These are phyloP conservation scores for Cyclotella kingstonii DNA, from an alignment of 108 stramenopile genomes.

Conservation along the genomic window DNA sequence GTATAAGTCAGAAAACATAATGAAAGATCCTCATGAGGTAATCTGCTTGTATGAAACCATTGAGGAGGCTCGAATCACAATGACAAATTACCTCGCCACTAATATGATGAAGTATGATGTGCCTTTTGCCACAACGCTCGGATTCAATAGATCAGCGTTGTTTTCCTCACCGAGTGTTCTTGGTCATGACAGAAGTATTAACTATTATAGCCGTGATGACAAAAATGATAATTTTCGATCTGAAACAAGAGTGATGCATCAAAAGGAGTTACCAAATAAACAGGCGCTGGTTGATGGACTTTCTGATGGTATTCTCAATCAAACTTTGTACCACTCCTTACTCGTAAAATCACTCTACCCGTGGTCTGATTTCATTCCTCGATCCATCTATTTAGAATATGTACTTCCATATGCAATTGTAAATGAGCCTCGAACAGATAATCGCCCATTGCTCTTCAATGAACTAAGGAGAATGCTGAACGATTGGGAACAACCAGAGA, in stretches of 20 bases:
- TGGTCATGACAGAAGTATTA: background rate
- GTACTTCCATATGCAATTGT: slow-evolving; percentile 76
- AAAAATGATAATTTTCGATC: background rate
- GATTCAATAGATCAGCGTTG: slow-evolving; percentile 38
- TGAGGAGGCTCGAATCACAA: slow-evolving; percentile 14
- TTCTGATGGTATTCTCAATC: slow-evolving; percentile 60
- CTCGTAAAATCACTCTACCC: slow-evolving; percentile 58
- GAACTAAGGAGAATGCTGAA: slow-evolving; percentile 35
- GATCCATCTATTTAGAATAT: slow-evolving; percentile 73
- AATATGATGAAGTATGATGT: slow-evolving; percentile 74
- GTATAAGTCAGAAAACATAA: too few relatives aligned
- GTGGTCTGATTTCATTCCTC: slow-evolving; percentile 69
- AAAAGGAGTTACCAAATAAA: slow-evolving; percentile 5
- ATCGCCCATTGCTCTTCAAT: slow-evolving; percentile 68
- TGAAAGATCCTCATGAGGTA: too few relatives aligned
- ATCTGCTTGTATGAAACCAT: slow-evolving; percentile 3
- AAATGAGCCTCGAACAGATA: slow-evolving; percentile 83
- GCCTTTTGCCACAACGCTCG: slow-evolving; percentile 57
- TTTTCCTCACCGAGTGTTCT: background rate
- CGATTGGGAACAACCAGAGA: slow-evolving; percentile 12
- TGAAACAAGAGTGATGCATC: background rate
- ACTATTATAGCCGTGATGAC: background rate
- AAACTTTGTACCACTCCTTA: slow-evolving; percentile 61
- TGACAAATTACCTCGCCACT: slow-evolving; percentile 40
- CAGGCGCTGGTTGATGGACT: slow-evolving; percentile 59